Conservation (phyloP, 2,329 filamentous ascomycete species). For the Ceratocystis huliohia region DNA sequence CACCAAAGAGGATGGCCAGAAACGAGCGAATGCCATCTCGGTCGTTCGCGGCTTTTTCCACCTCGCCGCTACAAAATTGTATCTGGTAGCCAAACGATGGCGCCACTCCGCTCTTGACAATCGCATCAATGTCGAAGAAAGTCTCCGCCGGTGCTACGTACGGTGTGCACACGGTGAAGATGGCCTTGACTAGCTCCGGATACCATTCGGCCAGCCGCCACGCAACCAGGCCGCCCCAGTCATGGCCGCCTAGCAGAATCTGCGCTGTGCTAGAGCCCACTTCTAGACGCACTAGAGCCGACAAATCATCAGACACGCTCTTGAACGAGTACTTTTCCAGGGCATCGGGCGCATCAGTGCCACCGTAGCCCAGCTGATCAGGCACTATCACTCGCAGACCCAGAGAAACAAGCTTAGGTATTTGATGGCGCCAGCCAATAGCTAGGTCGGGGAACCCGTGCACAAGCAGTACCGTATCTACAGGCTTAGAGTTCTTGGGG, state of each 20-base stretch:
- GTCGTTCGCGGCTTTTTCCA: slow-evolving; percentile 46
- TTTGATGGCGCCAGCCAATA: slow-evolving; percentile 81
- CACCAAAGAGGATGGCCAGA: slow-evolving; percentile 60
- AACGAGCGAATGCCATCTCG: slow-evolving; percentile 55
- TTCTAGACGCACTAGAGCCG: slow-evolving; percentile 50
- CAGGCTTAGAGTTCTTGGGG: slow-evolving; percentile 33
- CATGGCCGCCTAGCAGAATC: slow-evolving; percentile 80
- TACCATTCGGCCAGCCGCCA: slow-evolving; percentile 65
- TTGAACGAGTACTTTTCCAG: slow-evolving; percentile 56
- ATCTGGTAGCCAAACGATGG: slow-evolving; percentile 75
- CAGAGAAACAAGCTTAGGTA: slow-evolving; percentile 59
- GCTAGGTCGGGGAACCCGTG: slow-evolving; percentile 76
- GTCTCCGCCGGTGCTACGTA: slow-evolving; percentile 43
- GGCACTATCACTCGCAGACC: slow-evolving; percentile 70
- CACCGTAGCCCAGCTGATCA: slow-evolving; percentile 77
- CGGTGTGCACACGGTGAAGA: slow-evolving; percentile 74
- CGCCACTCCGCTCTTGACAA: slow-evolving; percentile 41
- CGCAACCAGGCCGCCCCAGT: slow-evolving; percentile 74
- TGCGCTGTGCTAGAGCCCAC: slow-evolving; percentile 32
- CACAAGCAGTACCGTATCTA: slow-evolving; percentile 42
- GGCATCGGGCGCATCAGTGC: slow-evolving; percentile 55
- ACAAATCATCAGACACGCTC: slow-evolving; percentile 61
- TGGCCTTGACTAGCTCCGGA: slow-evolving; percentile 55
- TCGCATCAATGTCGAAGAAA: slow-evolving; percentile 45
- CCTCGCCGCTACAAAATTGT: slow-evolving; percentile 57